Evolutionary conservation across 139 green algal species (phyloP).

Genomic region (Tetradesmus lagerheimii): DNA sequence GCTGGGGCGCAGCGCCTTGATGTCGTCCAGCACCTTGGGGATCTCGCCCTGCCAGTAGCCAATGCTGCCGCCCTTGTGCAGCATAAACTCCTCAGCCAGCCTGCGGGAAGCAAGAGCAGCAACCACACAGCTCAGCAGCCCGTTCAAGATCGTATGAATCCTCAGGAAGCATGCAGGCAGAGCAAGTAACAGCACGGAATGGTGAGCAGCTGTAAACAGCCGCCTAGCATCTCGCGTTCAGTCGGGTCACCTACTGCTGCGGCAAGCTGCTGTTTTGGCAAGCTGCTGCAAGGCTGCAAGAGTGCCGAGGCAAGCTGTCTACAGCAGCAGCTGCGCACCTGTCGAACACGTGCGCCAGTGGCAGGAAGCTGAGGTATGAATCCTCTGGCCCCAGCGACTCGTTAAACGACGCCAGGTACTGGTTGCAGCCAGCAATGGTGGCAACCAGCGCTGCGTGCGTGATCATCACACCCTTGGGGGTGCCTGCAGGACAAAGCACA

Average conservation of each 20-base stretch:
- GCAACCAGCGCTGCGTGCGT: slow-evolving; percentile 77
- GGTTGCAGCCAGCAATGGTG: slow-evolving; percentile 63
- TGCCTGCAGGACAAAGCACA: neutral
- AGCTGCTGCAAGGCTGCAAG: too few relatives aligned
- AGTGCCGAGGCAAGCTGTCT: neutral
- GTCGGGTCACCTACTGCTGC: neutral
- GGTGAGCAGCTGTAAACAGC: too few relatives aligned
- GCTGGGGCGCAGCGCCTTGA: slow-evolving; percentile 77
- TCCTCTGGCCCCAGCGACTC: slow-evolving; percentile 58
- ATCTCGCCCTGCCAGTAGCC: slow-evolving; percentile 71
- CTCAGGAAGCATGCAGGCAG: neutral
- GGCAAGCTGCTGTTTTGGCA: neutral
- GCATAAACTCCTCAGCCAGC: slow-evolving; percentile 76
- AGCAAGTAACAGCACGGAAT: neutral
- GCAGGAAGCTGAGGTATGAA: slow-evolving; percentile 79
- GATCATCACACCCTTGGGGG: slow-evolving; percentile 88
- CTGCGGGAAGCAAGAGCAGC: slow-evolving; percentile 58
- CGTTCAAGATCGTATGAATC: too few relatives aligned
- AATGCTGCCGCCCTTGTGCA: slow-evolving; percentile 69
- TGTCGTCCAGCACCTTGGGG: slow-evolving; percentile 74
- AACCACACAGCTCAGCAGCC: too few relatives aligned
- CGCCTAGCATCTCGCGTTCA: too few relatives aligned
- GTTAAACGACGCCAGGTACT: slow-evolving; percentile 61
- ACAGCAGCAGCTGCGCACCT: slow-evolving; percentile 51
- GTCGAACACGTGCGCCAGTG: slow-evolving; percentile 86